Base-by-base conservation (phyloP, 495 filamentous ascomycete species). In the Penicillium turbatum region DNA sequence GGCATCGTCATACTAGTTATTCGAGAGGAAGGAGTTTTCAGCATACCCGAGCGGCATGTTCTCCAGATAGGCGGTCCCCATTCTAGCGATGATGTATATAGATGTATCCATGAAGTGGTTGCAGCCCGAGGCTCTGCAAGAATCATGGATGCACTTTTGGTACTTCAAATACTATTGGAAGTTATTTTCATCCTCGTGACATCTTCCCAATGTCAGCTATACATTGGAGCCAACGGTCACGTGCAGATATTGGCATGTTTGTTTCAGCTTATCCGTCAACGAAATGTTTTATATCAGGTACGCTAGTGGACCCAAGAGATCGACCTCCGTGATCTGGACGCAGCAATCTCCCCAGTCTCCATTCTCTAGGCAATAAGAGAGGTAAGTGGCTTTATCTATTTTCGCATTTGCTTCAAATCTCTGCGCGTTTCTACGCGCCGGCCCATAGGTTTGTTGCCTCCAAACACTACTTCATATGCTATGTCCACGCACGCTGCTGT, bases 401-500 rank as follows among this genome's bases (percentile, higher is more conserved):
- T 51, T n/a, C 15, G 27, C 26, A 26, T 41, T 35, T 32, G 15
- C 27, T 44, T 15, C 36, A 29, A 6, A 29, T 30, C n/a, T 36
- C 19, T 41, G 11, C 19, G 24, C 16, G 10, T 27, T 5, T 38
- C 11, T 19, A 32, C 10, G 16, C 34, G 32, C 21, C 17, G 13
- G 31, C 7, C 13, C 34, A 54, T 30, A 8, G 13, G 40, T 15
- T 44, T 48, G 27, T 16, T 35, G 12, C 24, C 21, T 57, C 42
- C 52, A 48, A 12, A 32, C 54, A 56, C 48, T 12, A 44, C 45
- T 35, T 53, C n/a, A 34, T 27, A 43, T 52, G 50, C 60, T 73
- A 75, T 73, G 62, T 59, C 71, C 72, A 75, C 72, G 72, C 72
- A 75, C 72, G 48, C 46, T 55, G 13, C 49, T 61, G 51, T 32